A percentile compares a stretch with the other conserved stretches of the same genome.
Conservation (phyloP, 306 rosid species). For the Cicer chorassanicum region DNA sequence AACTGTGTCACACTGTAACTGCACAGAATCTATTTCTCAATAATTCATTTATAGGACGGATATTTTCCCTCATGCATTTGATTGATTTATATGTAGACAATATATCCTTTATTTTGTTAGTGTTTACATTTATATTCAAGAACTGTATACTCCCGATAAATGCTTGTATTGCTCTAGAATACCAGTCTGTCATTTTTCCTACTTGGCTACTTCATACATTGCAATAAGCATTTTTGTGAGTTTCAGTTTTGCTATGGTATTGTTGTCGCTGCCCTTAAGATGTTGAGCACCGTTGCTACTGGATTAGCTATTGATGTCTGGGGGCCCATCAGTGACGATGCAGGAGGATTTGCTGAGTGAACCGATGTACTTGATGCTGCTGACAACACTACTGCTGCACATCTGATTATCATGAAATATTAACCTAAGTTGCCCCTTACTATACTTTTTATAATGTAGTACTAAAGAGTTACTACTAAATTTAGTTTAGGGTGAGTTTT, state of each 20-base stretch:
- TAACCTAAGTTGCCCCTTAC: background rate
- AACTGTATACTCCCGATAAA: background rate
- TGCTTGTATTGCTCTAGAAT: constrained; percentile 62
- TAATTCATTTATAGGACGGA: background rate
- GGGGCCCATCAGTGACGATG: constrained; percentile 86
- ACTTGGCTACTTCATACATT: constrained; percentile 58
- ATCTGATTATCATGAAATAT: constrained; percentile 36
- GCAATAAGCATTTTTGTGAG: constrained; percentile 82
- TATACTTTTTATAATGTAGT: background rate
- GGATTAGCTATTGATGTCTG: constrained; percentile 86
- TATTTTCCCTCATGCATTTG: background rate
- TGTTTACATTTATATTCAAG: background rate
- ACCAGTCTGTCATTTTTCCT: constrained; percentile 76
- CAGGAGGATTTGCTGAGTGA: constrained; percentile 89
- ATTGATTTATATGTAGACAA: background rate
- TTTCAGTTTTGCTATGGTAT: constrained; percentile 78
- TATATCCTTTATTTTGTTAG: background rate
- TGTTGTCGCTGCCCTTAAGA: constrained; percentile 79
- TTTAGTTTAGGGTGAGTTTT: background rate
- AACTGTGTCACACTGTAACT: too few relatives aligned
- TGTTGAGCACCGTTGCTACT: constrained; percentile 83
- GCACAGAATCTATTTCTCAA: background rate
- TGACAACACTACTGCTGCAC: constrained; percentile 89
- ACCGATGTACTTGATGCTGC: constrained; percentile 91
- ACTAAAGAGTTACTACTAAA: background rate